Base-by-base conservation (phyloP, 1,139 yeast species). In the Debaryomyces nepalensis region DNA sequence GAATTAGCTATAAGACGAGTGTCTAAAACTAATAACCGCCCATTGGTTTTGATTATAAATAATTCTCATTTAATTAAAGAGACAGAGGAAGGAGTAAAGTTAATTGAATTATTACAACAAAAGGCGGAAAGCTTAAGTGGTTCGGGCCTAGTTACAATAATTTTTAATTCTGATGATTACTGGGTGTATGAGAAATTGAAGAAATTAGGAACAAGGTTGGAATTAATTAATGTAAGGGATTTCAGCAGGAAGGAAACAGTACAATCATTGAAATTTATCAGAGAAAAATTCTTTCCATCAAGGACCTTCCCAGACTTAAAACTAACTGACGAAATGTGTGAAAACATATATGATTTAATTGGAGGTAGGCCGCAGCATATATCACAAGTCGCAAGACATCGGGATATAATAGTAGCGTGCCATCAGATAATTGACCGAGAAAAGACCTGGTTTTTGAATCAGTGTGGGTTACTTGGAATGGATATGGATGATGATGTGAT, bases 401-500 rank as follows among this genome's bases (percentile, higher is more conserved):
- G 59, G 7, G 82, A 87, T 55, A 73, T 84, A 54, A 56, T 84
- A 30, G 64, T 67, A 26, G 90, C 91, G 0, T 82, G 88, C 48
- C 86, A 85, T 52, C 76, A 73, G 50, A 72, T 87, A 26, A 86
- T 87, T 46, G 95, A 87, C 55, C 70, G 86, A 12, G 96, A 87
- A 52, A 86, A 86, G 58, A 85, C 91, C 0, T 87, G 96, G 96
- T 84, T 87, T 50, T 68, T 87, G 45, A 87, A 87, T 55, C 90
- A 87, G 53, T 87, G 95, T 64, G 95, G 90, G 0, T 67, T 87
- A 11, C 62, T 87, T 6, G 96, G 95, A 2, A 74, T 73, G 52
- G 81, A 73, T 18, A 87, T 87, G 95, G 96, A 87, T 59, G 96
- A 87, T 55, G 96, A 87, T 63, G 96, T 87, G 4, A 85, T 87